A percentile compares a stretch with the other conserved stretches of the same genome.
These are phyloP conservation scores for Rhodotorula mucilaginosa DNA, from an alignment of 1,284 basidiomycete genomes.

Conservation along the genomic window DNA sequence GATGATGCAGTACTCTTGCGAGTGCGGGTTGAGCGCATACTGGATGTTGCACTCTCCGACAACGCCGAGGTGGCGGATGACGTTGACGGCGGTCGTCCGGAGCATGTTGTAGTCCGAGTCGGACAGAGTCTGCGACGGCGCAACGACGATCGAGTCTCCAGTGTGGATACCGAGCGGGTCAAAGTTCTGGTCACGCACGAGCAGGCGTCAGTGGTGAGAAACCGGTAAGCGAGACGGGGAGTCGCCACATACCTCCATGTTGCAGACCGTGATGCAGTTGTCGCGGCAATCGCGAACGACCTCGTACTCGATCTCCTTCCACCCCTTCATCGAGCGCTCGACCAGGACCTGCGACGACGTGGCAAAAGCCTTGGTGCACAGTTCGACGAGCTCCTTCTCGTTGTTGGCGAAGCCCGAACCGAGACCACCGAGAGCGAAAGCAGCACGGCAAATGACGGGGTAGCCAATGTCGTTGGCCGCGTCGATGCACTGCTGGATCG, in stretches of 20 bases:
- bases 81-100: constrained; percentile 94
- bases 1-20: constrained; percentile 97
- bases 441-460: constrained; percentile 94
- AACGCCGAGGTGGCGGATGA: constrained; percentile 94
- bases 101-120: constrained; percentile 98
- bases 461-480: constrained; percentile 90
- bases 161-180: constrained; percentile 98
- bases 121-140: constrained; percentile 96
- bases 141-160: constrained; percentile 98
- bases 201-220: constrained; percentile 6
- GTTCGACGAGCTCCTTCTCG: constrained; percentile 76
- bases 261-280: constrained; percentile 98
- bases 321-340: constrained; percentile 99
- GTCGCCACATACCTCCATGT: constrained; percentile 82
- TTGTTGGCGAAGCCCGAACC: constrained; percentile 93
- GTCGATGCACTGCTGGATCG: constrained; percentile 71
- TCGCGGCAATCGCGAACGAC: constrained; percentile 97
- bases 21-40: constrained; percentile 92
- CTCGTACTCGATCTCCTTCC: constrained; percentile 99
- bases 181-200: constrained; percentile 69
- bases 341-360: constrained; percentile 95
- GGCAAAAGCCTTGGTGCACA: constrained; percentile 92
- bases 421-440: constrained; percentile 91
- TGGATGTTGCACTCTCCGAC: constrained; percentile 99
- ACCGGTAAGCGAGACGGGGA: background rate